Evolutionary conservation across 306 rosid genomes (phyloP), one percentile per base, ranked within the genome.

Genomic region (Hippophae tibetana): DNA sequence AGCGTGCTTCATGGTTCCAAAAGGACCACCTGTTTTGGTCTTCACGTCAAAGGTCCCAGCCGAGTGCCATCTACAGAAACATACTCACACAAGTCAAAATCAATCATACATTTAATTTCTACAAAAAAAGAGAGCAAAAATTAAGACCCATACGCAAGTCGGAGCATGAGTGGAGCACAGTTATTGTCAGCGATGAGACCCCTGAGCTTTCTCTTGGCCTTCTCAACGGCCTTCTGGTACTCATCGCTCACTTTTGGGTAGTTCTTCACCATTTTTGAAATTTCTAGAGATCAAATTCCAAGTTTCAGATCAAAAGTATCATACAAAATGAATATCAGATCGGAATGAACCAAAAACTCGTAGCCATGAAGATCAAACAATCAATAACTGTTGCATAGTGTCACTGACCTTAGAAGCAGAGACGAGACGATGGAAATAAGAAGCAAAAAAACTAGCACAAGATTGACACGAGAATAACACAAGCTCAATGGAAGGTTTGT

Each of bases 151-250:
- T 76, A 92, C 99, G 99, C 99, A 6, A 92, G 47, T 13, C 99
- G 99, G 61, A 92, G 88, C 23, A 92, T 88, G 13, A 92, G 60
- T 63, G 99, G 95, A 57, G 96, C 99, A 41, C 95, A 85, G 58
- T 67, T 76, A 84, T 92, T 92, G 68, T 92, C 99, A 12, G 99
- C 96, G 38, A 92, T 84, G 43, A 92, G 41, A 1, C 99, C 95
- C 47, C 97, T 86, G 56, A 92, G 99, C 79, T 84, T 92, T 76
- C 52, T 88, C 86, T 51, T 92, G 11, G 99, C 96, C 84, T 92
- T 92, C 53, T 83, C 90, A 52, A 86, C 60, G 57, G 94, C 90
- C 72, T 84, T 76, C 62, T 64, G 72, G 81, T 92, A 88, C 53
- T 92, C 97, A 5, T 80, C 66, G 58, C 80, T 88, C 8, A 92